These are phyloP conservation scores for Chalara sp. DNA, from an alignment of 2,329 filamentous ascomycete species.

Conservation along the genomic window DNA sequence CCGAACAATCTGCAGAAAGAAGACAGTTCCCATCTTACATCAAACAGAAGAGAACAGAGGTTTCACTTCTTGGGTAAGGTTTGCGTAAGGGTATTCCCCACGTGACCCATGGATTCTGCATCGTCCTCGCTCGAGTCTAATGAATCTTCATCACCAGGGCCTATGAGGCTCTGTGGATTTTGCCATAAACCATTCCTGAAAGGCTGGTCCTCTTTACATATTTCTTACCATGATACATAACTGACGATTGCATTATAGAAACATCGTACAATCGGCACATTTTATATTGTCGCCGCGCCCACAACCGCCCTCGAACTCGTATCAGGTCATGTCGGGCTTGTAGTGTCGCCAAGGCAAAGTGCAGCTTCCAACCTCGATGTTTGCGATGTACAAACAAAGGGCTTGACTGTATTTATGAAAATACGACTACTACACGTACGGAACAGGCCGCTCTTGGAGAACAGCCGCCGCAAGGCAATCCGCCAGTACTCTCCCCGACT, in stretches of 20 bases:
- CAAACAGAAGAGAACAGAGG: too few relatives aligned
- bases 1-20: too few relatives aligned
- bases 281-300: conserved; percentile 14
- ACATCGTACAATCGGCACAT: conserved; percentile 12
- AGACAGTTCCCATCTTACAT: too few relatives aligned
- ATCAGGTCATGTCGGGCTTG: conserved; percentile 16
- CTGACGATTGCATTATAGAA: neutral
- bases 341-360: conserved; percentile 18
- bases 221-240: neutral
- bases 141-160: neutral
- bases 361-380: conserved; percentile 13
- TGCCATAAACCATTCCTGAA: conserved; percentile 3
- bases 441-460: conserved; percentile 21
- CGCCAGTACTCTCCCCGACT: neutral
- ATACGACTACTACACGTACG: conserved; percentile 30
- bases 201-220: neutral
- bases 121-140: too few relatives aligned
- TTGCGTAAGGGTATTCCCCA: too few relatives aligned
- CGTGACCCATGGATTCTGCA: too few relatives aligned
- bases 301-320: conserved; percentile 10
- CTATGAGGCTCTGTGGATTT: neutral
- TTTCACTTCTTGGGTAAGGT: too few relatives aligned
- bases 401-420: conserved; percentile 15
- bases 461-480: neutral
- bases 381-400: conserved; percentile 14